Evolutionary conservation across 2,329 filamentous ascomycete species (phyloP), one percentile per base, ranked within the genome.

Genomic region (Xylogone sp.): DNA sequence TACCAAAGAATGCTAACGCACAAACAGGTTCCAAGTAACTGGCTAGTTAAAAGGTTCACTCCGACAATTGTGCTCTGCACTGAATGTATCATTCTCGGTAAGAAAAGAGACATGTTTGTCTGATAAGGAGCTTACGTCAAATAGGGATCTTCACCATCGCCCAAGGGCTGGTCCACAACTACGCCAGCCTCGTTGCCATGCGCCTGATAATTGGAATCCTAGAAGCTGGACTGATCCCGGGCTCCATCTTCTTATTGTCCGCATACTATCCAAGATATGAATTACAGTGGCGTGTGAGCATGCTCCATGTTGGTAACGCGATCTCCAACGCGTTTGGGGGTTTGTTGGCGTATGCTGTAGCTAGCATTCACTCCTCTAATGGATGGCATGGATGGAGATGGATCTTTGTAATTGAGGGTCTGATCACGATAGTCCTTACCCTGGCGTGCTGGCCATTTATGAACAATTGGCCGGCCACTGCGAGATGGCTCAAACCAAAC

Each of bases 381-480:
- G 54, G 51, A 44, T 63, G 57, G 43, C 44, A 45, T 18, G 59
- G 60, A 5, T 64, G 59, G 60, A 55, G 55, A 50, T 64, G 59
- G 66, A 68, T 67, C 13, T 70, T 70, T 29, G 67, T 69, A n/a
- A 63, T 70, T 19, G 68, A 71, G 45, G 64, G 50, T 8, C 52
- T 53, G 8, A 51, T 65, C 16, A 65, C 63, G 1, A 51, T 59
- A 2, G 53, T 50, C 58, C 24, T 27, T 27, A 27, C 24, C 24
- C 24, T 7, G 65, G 67, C 50, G 73, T 71, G 62, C 65, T 78
- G 53, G 74, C 79, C 13, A 72, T 71, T 42, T 27, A 27, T 27
- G 24, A 27, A 27, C 24, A 10, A 81, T 62, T 77, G 73, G 57
- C 76, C 77, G 0, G 65, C 69, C n/a, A 71, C 67, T n/a, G 72